Base-by-base conservation (phyloP, 371 early-diverging fungal genomes). In the Chytridium lagenaria region DNA sequence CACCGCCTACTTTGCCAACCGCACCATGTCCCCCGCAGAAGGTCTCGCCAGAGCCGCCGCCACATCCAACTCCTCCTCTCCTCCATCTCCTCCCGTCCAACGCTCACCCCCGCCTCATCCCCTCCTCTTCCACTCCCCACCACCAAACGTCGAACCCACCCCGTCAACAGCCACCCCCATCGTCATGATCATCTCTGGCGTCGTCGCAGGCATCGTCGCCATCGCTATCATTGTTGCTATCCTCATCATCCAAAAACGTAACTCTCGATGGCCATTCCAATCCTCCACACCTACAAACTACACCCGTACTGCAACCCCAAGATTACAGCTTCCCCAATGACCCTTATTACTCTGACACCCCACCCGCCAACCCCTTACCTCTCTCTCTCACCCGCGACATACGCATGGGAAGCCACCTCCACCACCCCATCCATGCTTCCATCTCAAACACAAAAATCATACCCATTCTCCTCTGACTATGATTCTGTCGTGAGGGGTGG, bases 381-480 rank as follows among this genome's bases (percentile, higher is more conserved):
- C n/a, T 16, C n/a, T 5, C 44, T 2, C 15, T 44, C 66, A 44
- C 26, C 26, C 37, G 16, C 38, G 66, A 30, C 37, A 15, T 66
- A 40, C 66, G 22, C 44, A 2, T 66, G 66, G 66, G 66, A 66
- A 26, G 44, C 66, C 2, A 30, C 30, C 23, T 37, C 38, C 3
- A 44, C 2, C n/a, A 7, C 49, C 39, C 66, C 10, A 5, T 23
- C 49, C 34, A 34, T 61, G 7, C 61, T 61, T 37, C 61, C 16
- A 28, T 61, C 61, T 3, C 66, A 66, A 22, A 40, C 39, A 5
- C 23, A 5, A 15, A 40, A 66, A 22, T 38, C 66, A 5, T 66
- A n/a, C 66, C 23, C 49, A 2, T 66, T 44, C 22, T 16, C 39
- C 38, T 66, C 39, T 16, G 66, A 66, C 66, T 38, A 37, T 44